Evolutionary conservation across 2,329 filamentous ascomycete genomes (phyloP), one percentile per base, ranked within the genome.

Genomic region (Acephala macrosclerotiorum): DNA sequence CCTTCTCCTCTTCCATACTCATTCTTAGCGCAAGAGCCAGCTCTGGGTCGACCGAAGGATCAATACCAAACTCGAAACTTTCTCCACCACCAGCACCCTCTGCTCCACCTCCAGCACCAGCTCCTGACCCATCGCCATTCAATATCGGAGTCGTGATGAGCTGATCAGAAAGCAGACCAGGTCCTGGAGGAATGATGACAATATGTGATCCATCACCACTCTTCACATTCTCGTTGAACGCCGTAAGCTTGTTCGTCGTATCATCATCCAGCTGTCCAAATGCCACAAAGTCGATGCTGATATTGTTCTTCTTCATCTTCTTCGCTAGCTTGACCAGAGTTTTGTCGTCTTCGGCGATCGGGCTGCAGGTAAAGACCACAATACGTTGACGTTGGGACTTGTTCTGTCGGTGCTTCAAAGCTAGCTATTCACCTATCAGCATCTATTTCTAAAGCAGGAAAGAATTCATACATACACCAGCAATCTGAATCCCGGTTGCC

Each of bases 281-380:
- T 56, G 95, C 89, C 68, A 99, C 87, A 76, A 99, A 95, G 79
- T 99, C 96, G 76, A 99, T 92, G 68, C 90, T 92, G 67, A 97
- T 92, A 76, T 92, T 95, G 80, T 91, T 91, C 87, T 99, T 99
- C 89, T 98, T 98, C 94, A 98, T 96, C 83, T 96, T 96, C 84
- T 96, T 97, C 53, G 96, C 94, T 35, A 99, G 86, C 77, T 93
- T 92, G 68, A 94, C 87, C 59, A 99, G 88, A 61, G 91, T 89
- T 82, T 96, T 96, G 79, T 97, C 92, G 70, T 93, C 91, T 77
- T 99, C 96, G 68, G 89, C 86, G 76, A 98, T 90, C 33, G 94
- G 92, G 49, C 94, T 97, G 86, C 96, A 99, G 70, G 94, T 91
- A 80, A 99, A 97, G 67, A 96, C 94, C 80, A 99, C 91, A 84